phyloP scores from a whole-genome alignment of 139 green algal species.

The Chlorella vulgaris region DNA sequence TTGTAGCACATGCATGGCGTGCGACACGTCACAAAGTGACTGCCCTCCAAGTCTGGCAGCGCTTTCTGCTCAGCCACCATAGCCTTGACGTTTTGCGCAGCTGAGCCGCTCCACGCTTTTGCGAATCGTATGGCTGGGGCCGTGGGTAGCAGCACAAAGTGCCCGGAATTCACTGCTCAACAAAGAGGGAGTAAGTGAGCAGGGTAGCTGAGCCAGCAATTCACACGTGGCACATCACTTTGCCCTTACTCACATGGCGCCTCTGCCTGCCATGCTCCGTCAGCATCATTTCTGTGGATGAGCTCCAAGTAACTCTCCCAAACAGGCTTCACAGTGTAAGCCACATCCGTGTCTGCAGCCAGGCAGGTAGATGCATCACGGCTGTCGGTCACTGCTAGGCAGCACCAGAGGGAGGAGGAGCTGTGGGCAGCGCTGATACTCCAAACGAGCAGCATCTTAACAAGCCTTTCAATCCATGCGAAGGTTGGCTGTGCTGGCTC shows the following conservation, averaged over 20 bases:
- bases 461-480: too few species aligned
- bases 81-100: background rate
- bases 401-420: background rate
- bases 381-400: too few species aligned
- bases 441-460: background rate
- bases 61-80: constrained; percentile 11
- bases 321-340: constrained; percentile 4
- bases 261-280: constrained; percentile 20
- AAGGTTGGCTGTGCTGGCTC: too few species aligned
- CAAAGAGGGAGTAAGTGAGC: background rate
- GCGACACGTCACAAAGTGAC: background rate
- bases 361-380: too few species aligned
- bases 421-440: background rate
- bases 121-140: background rate
- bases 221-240: background rate
- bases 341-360: background rate
- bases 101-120: background rate
- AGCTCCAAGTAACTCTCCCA: constrained; percentile 17
- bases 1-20: constrained; percentile 1
- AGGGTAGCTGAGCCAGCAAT: background rate
- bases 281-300: background rate
- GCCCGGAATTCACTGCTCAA: constrained; percentile 24
- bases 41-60: background rate
- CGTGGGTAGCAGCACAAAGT: constrained; percentile 23
- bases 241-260: background rate